phyloP scores from a whole-genome alignment of 768 basidiomycete species.

The Tricholoma furcatifolium region DNA sequence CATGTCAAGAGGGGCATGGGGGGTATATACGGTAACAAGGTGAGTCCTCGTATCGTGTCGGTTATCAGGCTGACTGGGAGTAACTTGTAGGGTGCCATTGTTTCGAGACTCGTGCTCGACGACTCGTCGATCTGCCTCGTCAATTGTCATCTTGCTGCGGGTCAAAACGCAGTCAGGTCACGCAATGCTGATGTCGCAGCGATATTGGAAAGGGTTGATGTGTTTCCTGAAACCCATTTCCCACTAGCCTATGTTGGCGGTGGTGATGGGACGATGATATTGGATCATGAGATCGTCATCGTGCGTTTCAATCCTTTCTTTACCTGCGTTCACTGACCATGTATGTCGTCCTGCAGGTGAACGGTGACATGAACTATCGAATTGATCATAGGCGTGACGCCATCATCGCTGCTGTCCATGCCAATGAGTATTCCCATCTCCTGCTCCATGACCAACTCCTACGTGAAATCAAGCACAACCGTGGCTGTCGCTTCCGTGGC shows the following conservation, averaged over 20 bases:
- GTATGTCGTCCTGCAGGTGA: conserved; percentile 48
- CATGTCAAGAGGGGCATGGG: conserved; percentile 92
- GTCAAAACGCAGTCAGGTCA: conserved; percentile 77
- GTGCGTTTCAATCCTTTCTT: conserved; percentile 40
- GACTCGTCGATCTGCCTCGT: conserved; percentile 94
- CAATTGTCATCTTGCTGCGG: conserved; percentile 97
- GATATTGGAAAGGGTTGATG: conserved; percentile 78
- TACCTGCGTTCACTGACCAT: neutral
- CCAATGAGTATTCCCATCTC: conserved; percentile 63
- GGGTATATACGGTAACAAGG: conserved; percentile 95
- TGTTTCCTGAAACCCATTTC: conserved; percentile 60
- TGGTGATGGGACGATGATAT: conserved; percentile 88
- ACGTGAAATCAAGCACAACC: conserved; percentile 87
- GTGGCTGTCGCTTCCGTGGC: conserved; percentile 79
- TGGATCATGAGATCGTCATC: conserved; percentile 94
- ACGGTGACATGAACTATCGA: conserved; percentile 96
- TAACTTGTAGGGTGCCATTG: conserved; percentile 72
- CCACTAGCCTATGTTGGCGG: conserved; percentile 78
- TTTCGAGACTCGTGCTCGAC: conserved; percentile 86
- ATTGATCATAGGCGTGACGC: conserved; percentile 90
- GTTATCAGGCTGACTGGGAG: conserved; percentile 2
- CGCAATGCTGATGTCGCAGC: conserved; percentile 87
- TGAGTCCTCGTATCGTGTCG: conserved; percentile 27
- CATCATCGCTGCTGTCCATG: conserved; percentile 69
- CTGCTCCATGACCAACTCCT: conserved; percentile 82